Base-by-base conservation (phyloP, 1,139 yeast genomes). In the Sugiyamaella pinicola region DNA sequence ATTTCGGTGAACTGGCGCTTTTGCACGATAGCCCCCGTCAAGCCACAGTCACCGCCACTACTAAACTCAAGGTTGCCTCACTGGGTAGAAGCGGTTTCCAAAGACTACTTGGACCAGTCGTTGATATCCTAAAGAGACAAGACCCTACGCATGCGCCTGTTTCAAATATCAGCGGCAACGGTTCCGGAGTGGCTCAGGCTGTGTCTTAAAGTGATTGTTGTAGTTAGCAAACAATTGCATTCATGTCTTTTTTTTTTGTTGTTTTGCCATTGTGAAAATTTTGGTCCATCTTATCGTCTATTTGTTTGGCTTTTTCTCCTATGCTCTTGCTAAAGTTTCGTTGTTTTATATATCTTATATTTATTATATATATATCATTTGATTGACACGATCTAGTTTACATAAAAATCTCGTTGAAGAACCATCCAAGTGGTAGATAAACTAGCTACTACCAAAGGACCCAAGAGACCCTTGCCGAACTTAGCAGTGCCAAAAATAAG, bases 1-100 rank as follows among this genome's bases (percentile, higher is more conserved):
- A 93, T 72, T 93, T 93, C 70, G 99, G 99, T 60, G 99, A 93
- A 73, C 83, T 93, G 59, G 98, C 99, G 2, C 77, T 93, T 62
- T 77, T 93, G 62, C 87, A 91, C 64, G 96, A 93, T 66, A 76
- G 85, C 57, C 98, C 98, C 58, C 83, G 99, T 72, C 95, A 89
- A 69, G 99, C 99, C 31, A 87, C 97, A 3, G 95, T 93, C 39
- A 82, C 80, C 53, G 96, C 97, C 1, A 73, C 79, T 31, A 81
- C 86, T 53, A 78, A 79, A 49, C 84, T 93, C 24, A 87, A 87
- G 64, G 96, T 91, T 47, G 98, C 96, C 24, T 86, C 95, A 2
- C 78, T 93, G 63, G 96, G 90, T 57, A 90, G 91, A 74, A 81
- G 87, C 55, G 99, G 97, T 0, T 93, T 93, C 76, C 93, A 90